Base-by-base conservation (phyloP, 192 early-diverging fungal species). In the Coemansia biformis region DNA sequence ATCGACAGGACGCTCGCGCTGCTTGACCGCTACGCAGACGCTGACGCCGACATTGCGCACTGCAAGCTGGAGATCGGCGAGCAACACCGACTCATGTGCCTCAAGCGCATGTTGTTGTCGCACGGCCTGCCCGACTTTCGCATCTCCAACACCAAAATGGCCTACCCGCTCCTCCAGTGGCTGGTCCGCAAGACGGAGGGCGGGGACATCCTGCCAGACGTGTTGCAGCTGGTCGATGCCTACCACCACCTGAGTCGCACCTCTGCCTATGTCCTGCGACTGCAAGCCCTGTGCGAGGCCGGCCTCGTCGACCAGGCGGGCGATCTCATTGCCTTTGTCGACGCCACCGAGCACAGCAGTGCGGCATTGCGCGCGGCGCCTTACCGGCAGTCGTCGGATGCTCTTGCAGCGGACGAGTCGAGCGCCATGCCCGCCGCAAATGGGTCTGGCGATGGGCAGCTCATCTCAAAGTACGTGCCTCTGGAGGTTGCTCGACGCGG, bases 31-130 rank as follows among this genome's bases (percentile, higher is more conserved):
- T 53, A 47, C 28, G 45, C 46, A 2, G 35, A 26, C 23, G 19
- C 38, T 0, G 63, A 75, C 26, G 34, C 40, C 5, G 56, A 57
- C 13, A 23, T 63, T 0, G 33, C 47, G 13, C 60, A 39, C 11
- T 37, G 55, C n/a, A 63, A 54, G 0, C 0, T 16, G 18, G 86
- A 81, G 18, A 48, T 81, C 8, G 45, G 57, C n/a, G 84, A 84
- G 51, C 82, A 83, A 39, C 68, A 83, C 41, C 64, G 79, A 32
- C 64, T 86, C 46, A 76, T 87, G 80, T 50, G 72, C 17, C 57
- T 87, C 44, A 79, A 77, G 51, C 63, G 74, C 21, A 84, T 84
- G 79, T 61, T 87, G 15, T 42, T 77, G 14, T 29, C 39, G 13
- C 78, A 86, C 43, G 83, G 83, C 14, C 53, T 85, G 33, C 48